Base-by-base conservation (phyloP, 164 flowering plant genomes). In the Tinospora cordifolia region DNA sequence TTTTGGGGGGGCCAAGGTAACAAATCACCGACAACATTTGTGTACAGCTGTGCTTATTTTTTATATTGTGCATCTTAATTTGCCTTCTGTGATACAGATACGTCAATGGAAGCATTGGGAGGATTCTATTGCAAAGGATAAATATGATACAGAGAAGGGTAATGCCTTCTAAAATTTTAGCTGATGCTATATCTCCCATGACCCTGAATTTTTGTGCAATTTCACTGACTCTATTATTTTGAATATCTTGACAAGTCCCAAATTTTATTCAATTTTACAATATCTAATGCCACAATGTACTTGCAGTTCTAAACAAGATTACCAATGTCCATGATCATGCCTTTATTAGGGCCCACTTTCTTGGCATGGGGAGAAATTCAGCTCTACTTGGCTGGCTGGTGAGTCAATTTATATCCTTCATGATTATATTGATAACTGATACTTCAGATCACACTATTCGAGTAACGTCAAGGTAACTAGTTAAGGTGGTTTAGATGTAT, bases 71-170 rank as follows among this genome's bases (percentile, higher is more conserved):
- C 65, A 19, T 39, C 0, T 22, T 38, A 8, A 44, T 60, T 34
- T 68, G 13, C 14, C n/a, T 68, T 41, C 13, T 62, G 54, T 51
- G 47, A 19, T 74, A 30, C 66, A 94, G 98, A 94, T 94, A 69
- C 92, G 84, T 26, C 92, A 84, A 78, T 94, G 99, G 99, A 87
- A 89, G 73, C 88, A 74, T 34, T 94, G 99, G 99, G 98, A 95
- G 77, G 87, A 90, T 75, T 68, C 89, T 47, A 81, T 90, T 79
- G 81, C 83, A 10, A 84, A 87, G 76, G 87, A 84, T 47, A 78
- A 80, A 39, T 86, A 79, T 74, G 85, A 88, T 67, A 44, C 82
- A 1, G 74, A 76, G 0, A 66, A 79, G 71, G 81, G 93, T 86
- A 81, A 67, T 68, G 39, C 22, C 68, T 54, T 5, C 25, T 40